phyloP scores from a whole-genome alignment of 495 filamentous ascomycete genomes.

The Trichocladium antarcticum region DNA sequence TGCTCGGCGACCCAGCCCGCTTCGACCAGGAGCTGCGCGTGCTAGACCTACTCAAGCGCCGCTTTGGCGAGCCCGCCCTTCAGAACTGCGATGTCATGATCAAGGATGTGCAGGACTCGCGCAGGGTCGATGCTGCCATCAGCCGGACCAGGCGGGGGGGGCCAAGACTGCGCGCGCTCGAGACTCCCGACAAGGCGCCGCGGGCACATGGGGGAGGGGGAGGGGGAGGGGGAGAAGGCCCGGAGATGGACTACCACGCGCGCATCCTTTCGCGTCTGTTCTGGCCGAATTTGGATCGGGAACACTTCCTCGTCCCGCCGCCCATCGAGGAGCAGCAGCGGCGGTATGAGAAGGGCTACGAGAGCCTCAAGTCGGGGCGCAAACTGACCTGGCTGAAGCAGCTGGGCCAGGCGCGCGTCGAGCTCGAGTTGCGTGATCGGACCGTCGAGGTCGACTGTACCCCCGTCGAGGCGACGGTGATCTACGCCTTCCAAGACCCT shows the following conservation, averaged over 20 bases:
- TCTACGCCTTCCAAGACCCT: conserved; percentile 65
- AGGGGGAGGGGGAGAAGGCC: conserved; percentile 10
- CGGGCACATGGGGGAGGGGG: conserved; percentile 13
- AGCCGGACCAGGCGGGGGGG: conserved; percentile 24
- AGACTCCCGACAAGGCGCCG: conserved; percentile 11
- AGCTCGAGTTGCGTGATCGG: conserved; percentile 75
- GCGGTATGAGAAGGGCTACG: conserved; percentile 66
- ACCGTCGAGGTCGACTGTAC: conserved; percentile 58
- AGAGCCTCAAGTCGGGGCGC: conserved; percentile 62
- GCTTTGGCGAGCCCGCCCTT: conserved; percentile 73
- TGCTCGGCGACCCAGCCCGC: conserved; percentile 58
- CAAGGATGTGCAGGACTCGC: conserved; percentile 80
- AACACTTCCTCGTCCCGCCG: conserved; percentile 59
- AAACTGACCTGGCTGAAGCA: conserved; percentile 82
- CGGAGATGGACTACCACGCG: conserved; percentile 44
- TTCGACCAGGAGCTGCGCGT: conserved; percentile 68
- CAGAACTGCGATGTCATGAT: conserved; percentile 97
- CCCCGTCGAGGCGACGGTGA: conserved; percentile 82
- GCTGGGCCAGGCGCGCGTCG: conserved; percentile 67
- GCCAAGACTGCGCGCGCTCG: conserved; percentile 1
- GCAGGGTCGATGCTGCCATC: conserved; percentile 55
- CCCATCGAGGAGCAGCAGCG: conserved; percentile 52
- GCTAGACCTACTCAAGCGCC: conserved; percentile 74
- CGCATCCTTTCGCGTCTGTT: conserved; percentile 88
- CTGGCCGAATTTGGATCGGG: conserved; percentile 77